Evolutionary conservation across 345 rosid genomes (phyloP).

Genomic region (Bruguiera gymnorhiza): DNA sequence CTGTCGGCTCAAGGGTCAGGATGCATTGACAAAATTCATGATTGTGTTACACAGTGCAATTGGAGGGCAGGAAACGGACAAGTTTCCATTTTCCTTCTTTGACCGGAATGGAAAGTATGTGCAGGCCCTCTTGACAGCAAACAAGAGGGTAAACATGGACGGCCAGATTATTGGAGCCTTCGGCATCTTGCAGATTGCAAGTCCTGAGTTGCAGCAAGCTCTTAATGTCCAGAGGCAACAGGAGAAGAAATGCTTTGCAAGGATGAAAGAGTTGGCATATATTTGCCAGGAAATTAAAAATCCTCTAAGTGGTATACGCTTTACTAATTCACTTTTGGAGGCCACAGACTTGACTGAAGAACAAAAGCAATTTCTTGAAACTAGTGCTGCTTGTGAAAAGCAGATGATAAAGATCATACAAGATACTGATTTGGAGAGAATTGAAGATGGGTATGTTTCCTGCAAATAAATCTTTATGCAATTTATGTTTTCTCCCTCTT

Average conservation of each 20-base stretch:
- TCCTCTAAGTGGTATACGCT: constrained; percentile 73
- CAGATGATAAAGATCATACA: constrained; percentile 66
- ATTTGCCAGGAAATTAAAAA: constrained; percentile 74
- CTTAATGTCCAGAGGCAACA: constrained; percentile 70
- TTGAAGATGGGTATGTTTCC: constrained; percentile 73
- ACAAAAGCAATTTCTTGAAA: constrained; percentile 85
- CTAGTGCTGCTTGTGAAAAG: constrained; percentile 80
- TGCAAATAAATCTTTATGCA: background rate
- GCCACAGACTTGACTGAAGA: constrained; percentile 67
- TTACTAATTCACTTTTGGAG: constrained; percentile 73
- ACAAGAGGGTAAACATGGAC: constrained; percentile 65
- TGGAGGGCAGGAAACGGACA: constrained; percentile 81
- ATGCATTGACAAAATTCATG: constrained; percentile 89
- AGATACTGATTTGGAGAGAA: constrained; percentile 62
- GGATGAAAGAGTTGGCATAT: constrained; percentile 79
- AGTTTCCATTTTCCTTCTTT: constrained; percentile 76
- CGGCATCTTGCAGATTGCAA: constrained; percentile 94
- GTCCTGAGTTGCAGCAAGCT: constrained; percentile 87
- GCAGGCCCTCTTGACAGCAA: constrained; percentile 84
- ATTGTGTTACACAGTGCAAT: constrained; percentile 81
- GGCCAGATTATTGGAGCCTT: constrained; percentile 84
- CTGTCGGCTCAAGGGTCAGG: constrained; percentile 88
- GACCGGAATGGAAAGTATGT: constrained; percentile 67
- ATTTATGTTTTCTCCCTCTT: background rate
- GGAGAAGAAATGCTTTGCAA: constrained; percentile 54